phyloP scores from a whole-genome alignment of 2,329 filamentous ascomycete genomes.

The Calonectria leucothoes region DNA sequence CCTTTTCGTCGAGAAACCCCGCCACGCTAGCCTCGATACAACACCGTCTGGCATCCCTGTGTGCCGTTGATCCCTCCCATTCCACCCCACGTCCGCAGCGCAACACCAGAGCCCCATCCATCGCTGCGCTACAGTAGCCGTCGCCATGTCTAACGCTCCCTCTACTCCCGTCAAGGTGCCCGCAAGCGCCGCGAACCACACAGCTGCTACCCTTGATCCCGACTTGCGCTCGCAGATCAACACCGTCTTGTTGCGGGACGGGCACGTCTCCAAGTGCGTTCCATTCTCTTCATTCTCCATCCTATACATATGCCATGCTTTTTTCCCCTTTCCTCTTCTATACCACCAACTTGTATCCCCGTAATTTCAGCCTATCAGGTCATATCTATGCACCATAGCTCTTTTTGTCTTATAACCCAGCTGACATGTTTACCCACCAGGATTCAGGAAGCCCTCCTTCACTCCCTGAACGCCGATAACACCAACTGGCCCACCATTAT shows the following conservation, averaged over 20 bases:
- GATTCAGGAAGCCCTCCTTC: slow-evolving; percentile 73
- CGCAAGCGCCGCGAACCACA: slow-evolving; percentile 68
- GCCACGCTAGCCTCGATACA: neutral
- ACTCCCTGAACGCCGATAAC: slow-evolving; percentile 68
- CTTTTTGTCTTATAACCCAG: neutral
- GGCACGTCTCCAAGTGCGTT: slow-evolving; percentile 69
- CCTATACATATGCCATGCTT: neutral
- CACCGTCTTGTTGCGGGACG: slow-evolving; percentile 66
- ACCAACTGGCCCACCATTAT: slow-evolving; percentile 73
- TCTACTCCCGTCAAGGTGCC: slow-evolving; percentile 72
- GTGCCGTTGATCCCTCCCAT: neutral
- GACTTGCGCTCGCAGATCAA: slow-evolving; percentile 74
- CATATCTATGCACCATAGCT: neutral
- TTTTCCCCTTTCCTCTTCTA: too few species aligned
- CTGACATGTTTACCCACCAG: slow-evolving; percentile 48
- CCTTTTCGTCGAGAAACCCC: neutral
- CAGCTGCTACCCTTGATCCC: slow-evolving; percentile 69
- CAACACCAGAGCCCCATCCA: slow-evolving; percentile 1
- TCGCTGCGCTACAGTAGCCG: neutral
- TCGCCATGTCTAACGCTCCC: slow-evolving; percentile 57
- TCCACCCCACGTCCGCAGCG: neutral
- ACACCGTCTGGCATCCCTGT: neutral
- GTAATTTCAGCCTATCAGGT: neutral
- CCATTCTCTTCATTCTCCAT: neutral
- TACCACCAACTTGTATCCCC: neutral